Evolutionary conservation across 73 alveolate species (phyloP).

Genomic region (Stentor roeselii): DNA sequence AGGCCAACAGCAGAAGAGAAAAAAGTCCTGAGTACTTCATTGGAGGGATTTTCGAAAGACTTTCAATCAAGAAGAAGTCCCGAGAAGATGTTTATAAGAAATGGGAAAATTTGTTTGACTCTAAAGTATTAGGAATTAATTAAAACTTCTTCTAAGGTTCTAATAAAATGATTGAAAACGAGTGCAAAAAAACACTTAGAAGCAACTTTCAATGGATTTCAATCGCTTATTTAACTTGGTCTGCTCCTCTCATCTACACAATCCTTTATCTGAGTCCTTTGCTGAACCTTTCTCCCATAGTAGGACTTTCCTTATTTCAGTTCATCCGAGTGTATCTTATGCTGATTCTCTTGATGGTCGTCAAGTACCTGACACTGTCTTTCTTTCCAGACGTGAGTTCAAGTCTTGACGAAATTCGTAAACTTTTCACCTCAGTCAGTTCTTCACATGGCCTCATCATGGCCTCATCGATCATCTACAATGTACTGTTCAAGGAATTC

Average conservation of each 20-base stretch:
- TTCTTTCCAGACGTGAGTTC: not conserved
- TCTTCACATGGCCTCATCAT: not conserved
- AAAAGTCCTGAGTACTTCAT: too few species aligned
- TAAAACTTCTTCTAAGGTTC: not conserved
- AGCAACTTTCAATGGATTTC: not conserved
- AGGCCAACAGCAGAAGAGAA: too few species aligned
- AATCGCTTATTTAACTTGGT: not conserved
- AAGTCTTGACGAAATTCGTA: conserved; percentile 20
- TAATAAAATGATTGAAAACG: not conserved
- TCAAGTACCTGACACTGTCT: not conserved
- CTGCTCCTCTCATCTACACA: not conserved
- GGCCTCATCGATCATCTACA: not conserved
- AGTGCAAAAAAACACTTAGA: not conserved
- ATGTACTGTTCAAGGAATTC: not conserved
- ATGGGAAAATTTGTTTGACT: too few species aligned
- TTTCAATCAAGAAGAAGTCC: too few species aligned
- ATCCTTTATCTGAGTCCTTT: not conserved
- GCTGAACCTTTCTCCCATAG: not conserved
- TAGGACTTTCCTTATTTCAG: not conserved
- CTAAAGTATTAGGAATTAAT: too few species aligned
- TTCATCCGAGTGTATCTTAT: not conserved
- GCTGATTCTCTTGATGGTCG: not conserved
- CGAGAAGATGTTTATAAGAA: too few species aligned
- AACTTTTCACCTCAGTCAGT: conserved; percentile 1
- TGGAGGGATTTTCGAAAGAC: too few species aligned